Evolutionary conservation across 2,329 filamentous ascomycete species (phyloP), one percentile per base, ranked within the genome.

Genomic region (Pseudocercospora eumusae): DNA sequence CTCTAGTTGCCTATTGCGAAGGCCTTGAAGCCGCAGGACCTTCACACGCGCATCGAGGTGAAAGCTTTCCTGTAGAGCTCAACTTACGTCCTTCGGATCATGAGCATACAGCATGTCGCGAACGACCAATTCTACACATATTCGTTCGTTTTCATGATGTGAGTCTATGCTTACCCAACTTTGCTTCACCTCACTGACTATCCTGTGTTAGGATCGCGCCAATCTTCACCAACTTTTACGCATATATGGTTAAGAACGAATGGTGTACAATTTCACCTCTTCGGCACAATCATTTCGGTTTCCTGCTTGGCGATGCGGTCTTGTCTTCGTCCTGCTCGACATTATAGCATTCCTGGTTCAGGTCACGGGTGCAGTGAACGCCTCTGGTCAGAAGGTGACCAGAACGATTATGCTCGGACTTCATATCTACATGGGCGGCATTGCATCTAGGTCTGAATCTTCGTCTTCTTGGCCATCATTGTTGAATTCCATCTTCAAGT

Each of bases 321-420:
- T 59, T 25, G 53, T 78, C 61, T 82, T 82, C 56, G 79, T 82
- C 18, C 73, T 74, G 60, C 73, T 80, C 5, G 80, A 82, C 60
- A 73, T 82, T 31, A 44, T 77, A 10, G 70, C 78, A 6, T 83
- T 82, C 66, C 31, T 82, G 20, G 70, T 82, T 8, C 80, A 83
- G 64, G 71, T 71, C 15, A 71, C 65, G 4, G 80, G 77, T 21
- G 79, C 74, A 13, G 61, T 63, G 42, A 78, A 79, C 68, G 63
- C 63, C 23, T 60, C 56, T 42, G 56, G 36, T 31, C 25, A 21
- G 40, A 47, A 44, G 27, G 13, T 42, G 13, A 55, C 57, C 28
- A 49, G 52, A 54, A 45, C 55, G 11, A 42, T 36, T 31, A 62
- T 60, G 53, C 62, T 71, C 0, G 80, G 80, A 1, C 66, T 82